Base-by-base conservation (phyloP, 768 basidiomycete species). In the Termitomyces sp. region DNA sequence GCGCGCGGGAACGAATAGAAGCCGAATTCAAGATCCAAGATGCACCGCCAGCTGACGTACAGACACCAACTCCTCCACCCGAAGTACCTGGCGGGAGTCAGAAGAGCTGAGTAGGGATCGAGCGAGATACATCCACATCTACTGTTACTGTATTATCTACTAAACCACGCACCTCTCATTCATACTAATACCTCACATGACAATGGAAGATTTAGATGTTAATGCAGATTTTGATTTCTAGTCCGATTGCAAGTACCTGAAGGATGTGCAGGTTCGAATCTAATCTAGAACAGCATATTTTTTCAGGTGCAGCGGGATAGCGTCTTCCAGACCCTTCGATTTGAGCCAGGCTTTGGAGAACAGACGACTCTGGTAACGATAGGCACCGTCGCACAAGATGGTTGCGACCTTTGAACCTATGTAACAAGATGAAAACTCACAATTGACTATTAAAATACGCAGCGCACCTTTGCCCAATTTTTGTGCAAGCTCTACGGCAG, bases 291-390 rank as follows among this genome's bases (percentile, higher is more conserved):
- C 92, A 60, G 86, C 82, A 68, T 99, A 98, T 69, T 96, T 96
- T 71, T 85, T 87, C 61, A 98, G 71, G 62, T 90, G 80, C 48
- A 82, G 77, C 1, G 97, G 95, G 66, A 99, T 92, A 24, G 87
- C 86, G 35, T 80, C 76, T 43, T 82, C 79, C 51, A 99, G 75
- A 0, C 80, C 86, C 69, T 98, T 98, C 36, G 80, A 76, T 68
- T 85, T 77, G 48, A 99, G 74, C 97, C 97, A 99, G 64, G 84
- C 83, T 70, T 90, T 90, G 16, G 94, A 97, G 76, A 99, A 99
- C 36, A 99, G 75, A 12, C 97, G 83, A 60, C 92, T 95, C 75
- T 98, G 97, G 68, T 99, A 97, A 68, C 97, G 83, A 68, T 98
- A 96, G 46, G 97, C 97, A 7, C 96, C 97, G 68, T 99, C 97